Evolutionary conservation across 2,329 filamentous ascomycete species (phyloP), one percentile per base, ranked within the genome.

Genomic region (Monilinia vaccinii-corymbosi): DNA sequence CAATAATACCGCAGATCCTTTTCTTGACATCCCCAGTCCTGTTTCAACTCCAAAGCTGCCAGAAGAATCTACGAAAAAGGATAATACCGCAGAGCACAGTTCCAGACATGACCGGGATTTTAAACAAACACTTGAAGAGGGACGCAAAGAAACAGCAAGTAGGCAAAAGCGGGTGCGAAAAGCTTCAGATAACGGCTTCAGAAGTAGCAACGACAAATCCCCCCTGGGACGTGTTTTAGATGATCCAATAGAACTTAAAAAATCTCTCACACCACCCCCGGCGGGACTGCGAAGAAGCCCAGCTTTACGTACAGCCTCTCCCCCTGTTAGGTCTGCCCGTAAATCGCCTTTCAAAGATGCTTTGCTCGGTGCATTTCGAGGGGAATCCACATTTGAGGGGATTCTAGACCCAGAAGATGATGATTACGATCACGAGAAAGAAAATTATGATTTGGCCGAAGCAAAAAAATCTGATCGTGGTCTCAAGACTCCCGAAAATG

Each of bases 1-100:
- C 31, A 82, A 81, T 67, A 78, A 75, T 25, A 87, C 84, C 0
- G 78, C 84, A 16, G 84, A 86, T 65, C 82, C 83, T 4, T 85
- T 85, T 67, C 75, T 85, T 2, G 82, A 85, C 18, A 64, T 67
- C 13, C 63, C 70, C 45, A 60, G 44, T 40, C 47, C 70, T 2
- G 51, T 65, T 18, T 52, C 58, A 60, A 42, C 63, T 10, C 63
- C 65, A 71, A 73, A 31, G 61, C 28, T 38, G 21, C 13, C 48
- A 31, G 50, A 59, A 46, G 57, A 47, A 21, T 69, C 9, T 72
- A 77, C 6, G 71, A 60, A 64, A 23, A 60, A 62, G 23, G 63
- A 57, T 68, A 66, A 64, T 65, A 66, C 63, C 63, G 62, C 62
- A 18, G 65, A 68, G 21, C 64, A 68, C 60, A 60, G 40, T 23